Percentiles rank a stretch among this genome's conserved stretches.
These are phyloP conservation scores for Zhuliangozyma parablackwelliae DNA, from an alignment of 1,139 yeast species.

Conservation along the genomic window DNA sequence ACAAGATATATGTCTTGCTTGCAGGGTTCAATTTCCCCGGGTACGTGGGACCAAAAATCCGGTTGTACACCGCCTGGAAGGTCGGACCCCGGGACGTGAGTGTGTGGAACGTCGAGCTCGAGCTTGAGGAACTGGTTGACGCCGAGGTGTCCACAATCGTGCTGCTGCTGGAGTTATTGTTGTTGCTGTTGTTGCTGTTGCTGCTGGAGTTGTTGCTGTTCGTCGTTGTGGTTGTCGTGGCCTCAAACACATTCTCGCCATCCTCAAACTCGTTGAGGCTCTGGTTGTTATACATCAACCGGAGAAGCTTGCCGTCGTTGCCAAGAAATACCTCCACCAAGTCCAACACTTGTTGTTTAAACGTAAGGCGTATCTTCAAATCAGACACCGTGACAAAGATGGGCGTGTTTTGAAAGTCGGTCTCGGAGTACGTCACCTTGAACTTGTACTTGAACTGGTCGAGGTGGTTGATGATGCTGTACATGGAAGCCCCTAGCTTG, in stretches of 20 bases:
- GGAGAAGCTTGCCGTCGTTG: constrained; percentile 8
- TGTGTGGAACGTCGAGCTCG: constrained; percentile 6
- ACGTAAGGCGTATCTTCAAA: constrained; percentile 35
- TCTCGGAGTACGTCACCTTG: constrained; percentile 23
- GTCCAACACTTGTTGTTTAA: constrained; percentile 40
- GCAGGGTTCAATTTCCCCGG: constrained; percentile 39
- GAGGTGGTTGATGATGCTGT: constrained; percentile 20
- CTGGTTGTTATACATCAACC: constrained; percentile 30
- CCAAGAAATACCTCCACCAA: constrained; percentile 39
- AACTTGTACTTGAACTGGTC: constrained; percentile 22
- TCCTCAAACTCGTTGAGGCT: constrained; percentile 21
- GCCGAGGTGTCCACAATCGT: constrained; percentile 3
- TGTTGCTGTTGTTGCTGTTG: constrained; percentile 1
- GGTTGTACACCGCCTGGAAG: constrained; percentile 48
- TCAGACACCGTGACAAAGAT: constrained; percentile 26
- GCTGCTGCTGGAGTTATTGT: constrained; percentile 1
- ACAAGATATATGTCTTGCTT: constrained; percentile 30
- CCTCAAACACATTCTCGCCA: background rate
- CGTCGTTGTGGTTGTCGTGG: too few species aligned
- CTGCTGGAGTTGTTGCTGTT: background rate
- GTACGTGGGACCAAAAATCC: constrained; percentile 59
- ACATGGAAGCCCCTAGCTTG: constrained; percentile 25
- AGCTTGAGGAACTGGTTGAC: background rate
- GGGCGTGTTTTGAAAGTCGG: constrained; percentile 27
- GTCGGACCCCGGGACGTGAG: constrained; percentile 14